Percentiles rank a stretch among this genome's conserved stretches.
phyloP scores from a whole-genome alignment of 2,329 filamentous ascomycete species.

The Colletotrichum paranaense region DNA sequence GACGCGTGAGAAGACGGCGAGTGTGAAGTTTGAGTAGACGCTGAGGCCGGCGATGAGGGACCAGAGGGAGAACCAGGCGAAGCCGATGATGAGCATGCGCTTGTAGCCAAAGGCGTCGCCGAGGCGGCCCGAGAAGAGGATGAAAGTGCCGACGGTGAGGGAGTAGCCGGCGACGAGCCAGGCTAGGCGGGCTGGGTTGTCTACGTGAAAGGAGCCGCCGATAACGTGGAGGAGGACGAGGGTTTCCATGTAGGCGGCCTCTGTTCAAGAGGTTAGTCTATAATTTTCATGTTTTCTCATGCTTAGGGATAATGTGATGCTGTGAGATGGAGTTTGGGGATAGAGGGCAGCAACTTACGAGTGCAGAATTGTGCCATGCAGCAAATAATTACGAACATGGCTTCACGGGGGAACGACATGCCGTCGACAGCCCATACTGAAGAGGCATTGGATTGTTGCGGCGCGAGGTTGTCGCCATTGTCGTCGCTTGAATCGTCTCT shows the following conservation, averaged over 20 bases:
- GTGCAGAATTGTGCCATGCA: slow-evolving; percentile 49
- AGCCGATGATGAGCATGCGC: slow-evolving; percentile 64
- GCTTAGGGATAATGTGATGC: slow-evolving; percentile 39
- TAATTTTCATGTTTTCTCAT: too few relatives aligned
- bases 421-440: slow-evolving; percentile 21
- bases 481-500: not conserved
- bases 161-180: slow-evolving; percentile 71
- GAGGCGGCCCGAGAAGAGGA: slow-evolving; percentile 67
- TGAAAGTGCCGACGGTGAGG: slow-evolving; percentile 67
- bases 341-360: not conserved
- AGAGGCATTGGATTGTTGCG: slow-evolving; percentile 2
- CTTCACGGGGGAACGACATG: slow-evolving; percentile 42
- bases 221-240: slow-evolving; percentile 29
- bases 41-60: slow-evolving; percentile 60
- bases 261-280: slow-evolving; percentile 39
- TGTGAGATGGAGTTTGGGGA: slow-evolving; percentile 39
- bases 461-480: slow-evolving; percentile 12
- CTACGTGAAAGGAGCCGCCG: slow-evolving; percentile 24
- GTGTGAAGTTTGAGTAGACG: slow-evolving; percentile 39
- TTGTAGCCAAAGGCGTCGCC: slow-evolving; percentile 71
- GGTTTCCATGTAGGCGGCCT: slow-evolving; percentile 44
- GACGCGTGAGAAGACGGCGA: slow-evolving; percentile 54
- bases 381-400: slow-evolving; percentile 53
- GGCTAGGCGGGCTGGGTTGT: slow-evolving; percentile 52
- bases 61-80: slow-evolving; percentile 67